Evolutionary conservation across 768 basidiomycete genomes (phyloP), one percentile per base, ranked within the genome.

Genomic region (Tylopilus rubrobrunneus): DNA sequence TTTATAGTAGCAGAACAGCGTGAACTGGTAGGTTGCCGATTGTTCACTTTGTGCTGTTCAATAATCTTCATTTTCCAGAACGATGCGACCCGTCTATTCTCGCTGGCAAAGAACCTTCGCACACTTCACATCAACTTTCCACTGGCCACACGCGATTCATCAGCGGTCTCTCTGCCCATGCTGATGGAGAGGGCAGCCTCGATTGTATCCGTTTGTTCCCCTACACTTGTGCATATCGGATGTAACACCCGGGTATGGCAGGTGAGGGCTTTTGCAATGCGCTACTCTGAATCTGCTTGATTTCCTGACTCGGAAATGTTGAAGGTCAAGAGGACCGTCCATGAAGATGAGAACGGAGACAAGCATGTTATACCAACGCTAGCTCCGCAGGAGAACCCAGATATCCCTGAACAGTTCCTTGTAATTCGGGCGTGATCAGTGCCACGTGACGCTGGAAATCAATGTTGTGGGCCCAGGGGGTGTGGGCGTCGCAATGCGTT

Each of bases 221-320:
- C 79, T 9, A 78, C 75, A 4, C 69, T 90, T 39, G 66, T 66
- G 21, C 82, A 84, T 53, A 78, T 91, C 57, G 89, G 89, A 5
- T 84, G 82, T 58, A 84, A 84, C 62, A 81, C 83, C 0, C 74
- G 73, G 36, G 87, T 87, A 1, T 89, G 85, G 83, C 79, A 86
- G 76, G 89, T 87, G 53, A 64, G 46, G 11, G 23, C 31, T 11
- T 11, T 31, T 31, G 31, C 7, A 31, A 25, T 25, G 25, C 25
- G 25, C 5, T 25, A 25, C 25, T 11, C 31, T 9, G 29, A 9
- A 9, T 29, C 15, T 31, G 8, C 17, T 37, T 28, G 37, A 23
- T 41, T 44, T 45, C 37, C 48, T 61, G 37, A 46, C 19, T 12
- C 39, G 9, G 29, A 50, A 9, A 31, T 31, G 19, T 49, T 39